Base-by-base conservation (phyloP, 2,329 filamentous ascomycete genomes). In the Bipolaris bicolor region DNA sequence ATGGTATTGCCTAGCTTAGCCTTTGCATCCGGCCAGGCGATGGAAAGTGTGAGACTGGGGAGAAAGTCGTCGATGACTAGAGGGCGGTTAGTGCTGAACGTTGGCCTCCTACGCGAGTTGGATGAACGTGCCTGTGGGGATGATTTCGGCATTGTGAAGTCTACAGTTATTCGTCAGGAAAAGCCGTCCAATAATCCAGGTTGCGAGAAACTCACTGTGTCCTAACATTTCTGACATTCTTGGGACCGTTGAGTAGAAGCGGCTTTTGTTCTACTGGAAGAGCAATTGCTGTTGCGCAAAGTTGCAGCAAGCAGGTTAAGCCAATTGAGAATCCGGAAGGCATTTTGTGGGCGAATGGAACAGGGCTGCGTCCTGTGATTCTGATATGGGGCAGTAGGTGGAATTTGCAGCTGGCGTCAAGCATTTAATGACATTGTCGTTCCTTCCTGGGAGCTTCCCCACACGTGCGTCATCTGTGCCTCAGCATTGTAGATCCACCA, bases 21-120 rank as follows among this genome's bases (percentile, higher is more conserved):
- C 0, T 76, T 62, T 66, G 73, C 41, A 74, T 71, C 64, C 54
- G 80, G 79, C 74, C 83, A 84, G 39, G 73, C 77, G 7, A 84
- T 75, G 43, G 78, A 75, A 39, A 88, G 67, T 37, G 80, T 78
- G 51, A 86, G 76, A 6, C 78, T 78, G 5, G 86, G 86, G 3
- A 79, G 70, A 71, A 89, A 88, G 59, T 84, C 81, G 61, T 87
- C 81, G 56, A 88, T 80, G 18, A 88, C 84, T 84, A 67, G 20
- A 34, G 24, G 10, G 13, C 15, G 36, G 44, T 66, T 36, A 65
- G 62, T 44, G 9, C 24, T 26, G 31, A 20, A 26, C 15, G 1
- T 41, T 20, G 10, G 7, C n/a, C 11, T 20, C 7, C 13, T 29
- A 26, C 26, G 11, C n/a, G 29, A 26, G 11, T 40, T 11, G 16